phyloP scores from a whole-genome alignment of 495 filamentous ascomycete species.

The Trichocladium uniseriatum region DNA sequence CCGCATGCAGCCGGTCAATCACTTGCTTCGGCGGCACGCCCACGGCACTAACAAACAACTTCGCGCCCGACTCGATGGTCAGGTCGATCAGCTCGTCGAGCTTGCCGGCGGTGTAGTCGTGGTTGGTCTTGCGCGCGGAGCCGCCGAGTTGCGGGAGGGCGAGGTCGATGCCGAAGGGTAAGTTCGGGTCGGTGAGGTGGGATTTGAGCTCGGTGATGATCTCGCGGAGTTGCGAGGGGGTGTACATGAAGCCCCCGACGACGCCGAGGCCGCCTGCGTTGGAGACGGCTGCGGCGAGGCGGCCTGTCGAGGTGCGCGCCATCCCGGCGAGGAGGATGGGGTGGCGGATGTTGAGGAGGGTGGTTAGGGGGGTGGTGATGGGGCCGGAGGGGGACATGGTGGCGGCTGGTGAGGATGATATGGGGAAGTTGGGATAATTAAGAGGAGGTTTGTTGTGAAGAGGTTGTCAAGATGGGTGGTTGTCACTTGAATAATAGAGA shows the following conservation, averaged over 20 bases:
- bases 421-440: no score
- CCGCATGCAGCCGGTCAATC: conserved; percentile 62
- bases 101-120: conserved; percentile 81
- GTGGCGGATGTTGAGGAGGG: conserved; percentile 65
- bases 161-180: conserved; percentile 82
- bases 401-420: no score
- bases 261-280: conserved; percentile 82
- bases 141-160: conserved; percentile 79
- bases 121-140: conserved; percentile 71
- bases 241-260: conserved; percentile 80
- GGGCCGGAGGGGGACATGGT: conserved; percentile 37
- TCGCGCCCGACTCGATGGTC: conserved; percentile 65
- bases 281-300: conserved; percentile 73
- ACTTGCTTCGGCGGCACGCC: conserved; percentile 64
- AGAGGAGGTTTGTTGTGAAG: no score
- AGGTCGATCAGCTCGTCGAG: conserved; percentile 77
- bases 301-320: conserved; percentile 68
- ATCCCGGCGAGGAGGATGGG: conserved; percentile 84
- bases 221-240: conserved; percentile 61
- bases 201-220: conserved; percentile 79
- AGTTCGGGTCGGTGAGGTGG: conserved; percentile 47
- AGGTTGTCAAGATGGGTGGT: no score
- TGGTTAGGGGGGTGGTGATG: conserved; percentile 67
- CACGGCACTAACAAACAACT: conserved; percentile 73
- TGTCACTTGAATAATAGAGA: no score